Evolutionary conservation across 1,284 basidiomycete species (phyloP), one percentile per base, ranked within the genome.

Genomic region (Leucoagaricus sp.): DNA sequence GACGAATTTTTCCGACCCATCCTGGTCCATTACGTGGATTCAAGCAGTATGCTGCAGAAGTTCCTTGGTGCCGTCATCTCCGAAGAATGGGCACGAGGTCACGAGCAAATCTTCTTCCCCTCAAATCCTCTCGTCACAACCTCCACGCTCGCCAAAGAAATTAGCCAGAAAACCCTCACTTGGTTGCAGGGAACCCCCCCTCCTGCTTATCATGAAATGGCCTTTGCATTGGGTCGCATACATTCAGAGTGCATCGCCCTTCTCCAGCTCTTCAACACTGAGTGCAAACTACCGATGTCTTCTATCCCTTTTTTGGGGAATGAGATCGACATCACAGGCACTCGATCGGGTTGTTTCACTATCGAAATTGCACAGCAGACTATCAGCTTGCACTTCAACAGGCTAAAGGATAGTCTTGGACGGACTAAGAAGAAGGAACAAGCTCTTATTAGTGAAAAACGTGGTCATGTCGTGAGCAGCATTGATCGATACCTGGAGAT

Each of bases 201-300:
- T 3, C 72, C 85, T 0, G 89, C 92, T 1, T 98, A 98, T 70
- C 87, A 93, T 70, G 97, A 99, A 74, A 95, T 97, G 92, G 84
- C 86, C 1, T 83, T 90, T 58, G 82, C 89, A 42, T 85, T 98
- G 23, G 81, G 83, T 51, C 87, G 92, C 25, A 89, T 97, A 55
- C 87, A 93, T 63, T 72, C 77, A 29, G 95, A 98, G 64, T 96
- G 92, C 63, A 82, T 83, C 63, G 81, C 85, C 2, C 83, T 98
- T 17, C 81, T 96, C 44, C 85, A 86, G 55, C 84, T 89, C 25
- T 97, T 98, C 73, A 79, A 81, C 12, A 78, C 82, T 28, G 94
- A 97, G 60, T 96, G 91, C 76, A 96, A 95, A 72, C 77, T 98
- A 12, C 83, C 91, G 0, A 80, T 84, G 58, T 85, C 87, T 10